phyloP scores from a whole-genome alignment of 441 rosid species.

The Populus tomentosa region DNA sequence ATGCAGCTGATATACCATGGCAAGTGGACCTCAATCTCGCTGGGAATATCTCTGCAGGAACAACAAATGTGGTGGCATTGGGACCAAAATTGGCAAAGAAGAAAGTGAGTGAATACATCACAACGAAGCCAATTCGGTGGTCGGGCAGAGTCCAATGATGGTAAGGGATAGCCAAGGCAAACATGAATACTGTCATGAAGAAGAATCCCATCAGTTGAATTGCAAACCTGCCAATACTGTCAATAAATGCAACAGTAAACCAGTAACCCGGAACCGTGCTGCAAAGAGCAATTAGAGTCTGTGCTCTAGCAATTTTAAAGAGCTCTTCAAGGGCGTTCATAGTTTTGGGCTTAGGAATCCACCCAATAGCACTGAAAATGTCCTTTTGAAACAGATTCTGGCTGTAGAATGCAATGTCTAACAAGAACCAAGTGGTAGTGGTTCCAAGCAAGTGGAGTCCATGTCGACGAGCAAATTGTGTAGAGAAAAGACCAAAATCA shows the following conservation, averaged over 20 bases:
- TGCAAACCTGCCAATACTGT: slow-evolving; percentile 54
- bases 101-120: slow-evolving; percentile 60
- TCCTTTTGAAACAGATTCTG: slow-evolving; percentile 74
- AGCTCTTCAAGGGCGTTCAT: slow-evolving; percentile 73
- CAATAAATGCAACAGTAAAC: slow-evolving; percentile 65
- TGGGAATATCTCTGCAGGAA: slow-evolving; percentile 84
- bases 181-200: slow-evolving; percentile 84
- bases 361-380: slow-evolving; percentile 66
- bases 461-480: slow-evolving; percentile 41
- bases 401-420: slow-evolving; percentile 72
- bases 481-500: slow-evolving; percentile 45
- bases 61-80: slow-evolving; percentile 66
- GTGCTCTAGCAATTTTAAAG: slow-evolving; percentile 59
- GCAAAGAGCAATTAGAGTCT: slow-evolving; percentile 66
- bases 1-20: slow-evolving; percentile 77
- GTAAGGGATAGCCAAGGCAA: slow-evolving; percentile 66
- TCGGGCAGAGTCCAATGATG: slow-evolving; percentile 61
- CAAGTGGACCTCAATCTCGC: slow-evolving; percentile 78
- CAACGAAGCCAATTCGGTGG: slow-evolving; percentile 53
- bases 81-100: slow-evolving; percentile 85
- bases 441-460: slow-evolving; percentile 73
- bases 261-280: slow-evolving; percentile 77
- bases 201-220: slow-evolving; percentile 75
- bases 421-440: slow-evolving; percentile 67
- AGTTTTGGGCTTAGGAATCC: slow-evolving; percentile 61